phyloP scores from a whole-genome alignment of 2,329 filamentous ascomycete genomes.

The Lizonia empirigonia region DNA sequence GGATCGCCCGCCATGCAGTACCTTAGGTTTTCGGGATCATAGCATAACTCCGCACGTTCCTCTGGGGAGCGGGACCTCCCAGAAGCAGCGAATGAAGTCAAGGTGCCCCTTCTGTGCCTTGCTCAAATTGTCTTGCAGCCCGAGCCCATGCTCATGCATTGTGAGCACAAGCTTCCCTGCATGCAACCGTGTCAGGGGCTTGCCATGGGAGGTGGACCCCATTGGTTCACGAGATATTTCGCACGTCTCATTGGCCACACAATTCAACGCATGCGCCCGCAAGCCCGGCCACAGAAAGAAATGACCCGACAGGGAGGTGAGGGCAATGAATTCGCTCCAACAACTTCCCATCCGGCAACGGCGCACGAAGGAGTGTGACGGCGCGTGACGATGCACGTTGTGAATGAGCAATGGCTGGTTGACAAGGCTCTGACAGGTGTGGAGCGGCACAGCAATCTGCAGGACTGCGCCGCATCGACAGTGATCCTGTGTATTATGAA shows the following conservation, averaged over 20 bases:
- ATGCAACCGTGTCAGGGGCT: conserved; percentile 29
- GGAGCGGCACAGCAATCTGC: conserved; percentile 19
- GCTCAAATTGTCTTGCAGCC: conserved; percentile 39
- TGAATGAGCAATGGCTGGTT: conserved; percentile 2
- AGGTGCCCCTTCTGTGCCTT: conserved; percentile 32
- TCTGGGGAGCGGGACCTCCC: conserved; percentile 36
- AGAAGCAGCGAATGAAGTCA: conserved; percentile 35
- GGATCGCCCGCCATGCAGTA: conserved; percentile 41
- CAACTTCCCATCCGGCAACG: conserved; percentile 19
- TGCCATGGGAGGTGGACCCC: conserved; percentile 8
- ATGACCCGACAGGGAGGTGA: conserved; percentile 31
- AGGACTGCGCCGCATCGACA: conserved; percentile 19
- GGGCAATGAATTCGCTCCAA: conserved; percentile 10
- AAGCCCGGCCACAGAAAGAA: conserved; percentile 31
- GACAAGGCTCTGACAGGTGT: conserved; percentile 6
- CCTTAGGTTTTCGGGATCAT: conserved; percentile 28
- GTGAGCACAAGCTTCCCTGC: conserved; percentile 41
- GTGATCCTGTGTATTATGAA: conserved; percentile 25
- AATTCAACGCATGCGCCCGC: conserved; percentile 28
- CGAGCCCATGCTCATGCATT: conserved; percentile 41
- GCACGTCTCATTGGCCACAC: conserved; percentile 28
- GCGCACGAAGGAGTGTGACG: conserved; percentile 25
- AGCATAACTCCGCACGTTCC: conserved; percentile 39
- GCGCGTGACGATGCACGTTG: conserved; percentile 26
- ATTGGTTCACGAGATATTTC: conserved; percentile 20